Conservation (phyloP, 2,329 filamentous ascomycete genomes). For the Colletotrichum chlorophyti region DNA sequence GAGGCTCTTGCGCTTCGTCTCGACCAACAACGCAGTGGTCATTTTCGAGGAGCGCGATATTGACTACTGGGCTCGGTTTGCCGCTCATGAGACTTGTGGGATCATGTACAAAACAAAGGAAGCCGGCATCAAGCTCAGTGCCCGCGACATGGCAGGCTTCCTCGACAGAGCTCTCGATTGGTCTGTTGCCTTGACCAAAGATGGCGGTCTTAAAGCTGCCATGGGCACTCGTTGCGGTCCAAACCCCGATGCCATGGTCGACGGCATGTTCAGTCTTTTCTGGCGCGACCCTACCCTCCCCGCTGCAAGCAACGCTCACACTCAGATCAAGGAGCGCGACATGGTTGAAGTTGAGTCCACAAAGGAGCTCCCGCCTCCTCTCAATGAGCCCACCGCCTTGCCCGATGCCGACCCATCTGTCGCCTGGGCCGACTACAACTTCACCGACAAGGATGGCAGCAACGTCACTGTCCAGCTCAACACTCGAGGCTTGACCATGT, state of each 20-base stretch:
- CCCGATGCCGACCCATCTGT: neutral
- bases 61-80: conserved; percentile 7
- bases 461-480: conserved; percentile 17
- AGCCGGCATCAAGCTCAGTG: neutral
- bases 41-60: conserved; percentile 14
- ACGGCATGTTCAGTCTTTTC: conserved; percentile 17
- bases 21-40: conserved; percentile 10
- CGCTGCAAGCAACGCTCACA: neutral
- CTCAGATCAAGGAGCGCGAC: neutral
- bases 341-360: neutral
- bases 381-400: too few relatives aligned
- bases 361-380: too few relatives aligned
- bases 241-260: neutral
- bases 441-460: neutral
- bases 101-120: conserved; percentile 10
- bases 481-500: neutral
- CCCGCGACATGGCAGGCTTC: conserved; percentile 15
- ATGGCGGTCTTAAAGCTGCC: neutral
- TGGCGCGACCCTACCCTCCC: conserved; percentile 8
- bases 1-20: neutral
- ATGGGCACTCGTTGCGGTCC: conserved; percentile 10
- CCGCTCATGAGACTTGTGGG: conserved; percentile 18
- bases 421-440: neutral
- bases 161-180: conserved; percentile 2
- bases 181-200: neutral